phyloP scores from a whole-genome alignment of 306 rosid species.

The Inga laurina region DNA sequence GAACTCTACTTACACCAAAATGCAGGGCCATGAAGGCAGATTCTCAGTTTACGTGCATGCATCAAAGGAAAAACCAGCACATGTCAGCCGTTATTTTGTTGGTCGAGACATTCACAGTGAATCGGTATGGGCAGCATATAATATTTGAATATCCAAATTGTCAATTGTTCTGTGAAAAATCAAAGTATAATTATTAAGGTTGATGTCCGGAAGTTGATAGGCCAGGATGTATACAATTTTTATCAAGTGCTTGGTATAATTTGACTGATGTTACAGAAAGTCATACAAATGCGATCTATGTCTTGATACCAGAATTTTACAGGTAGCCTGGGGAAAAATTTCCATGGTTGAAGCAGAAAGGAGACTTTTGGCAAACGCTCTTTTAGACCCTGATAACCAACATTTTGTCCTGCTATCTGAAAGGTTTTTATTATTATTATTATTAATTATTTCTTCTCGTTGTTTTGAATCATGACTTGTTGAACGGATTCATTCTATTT shows the following conservation, averaged over 20 bases:
- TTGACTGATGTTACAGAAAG: slow-evolving; percentile 6
- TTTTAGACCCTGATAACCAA: slow-evolving; percentile 77
- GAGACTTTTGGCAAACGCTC: slow-evolving; percentile 89
- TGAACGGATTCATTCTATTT: slow-evolving; percentile 21
- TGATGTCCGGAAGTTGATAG: slow-evolving; percentile 5
- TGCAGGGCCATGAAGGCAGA: slow-evolving; percentile 86
- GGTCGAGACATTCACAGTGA: slow-evolving; percentile 84
- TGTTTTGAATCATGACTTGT: slow-evolving; percentile 7
- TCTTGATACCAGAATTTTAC: slow-evolving; percentile 39
- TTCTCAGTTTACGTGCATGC: slow-evolving; percentile 89
- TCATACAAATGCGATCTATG: slow-evolving; percentile 5
- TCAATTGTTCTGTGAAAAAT: not conserved
- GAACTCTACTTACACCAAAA: slow-evolving; percentile 28
- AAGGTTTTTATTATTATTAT: slow-evolving; percentile 50
- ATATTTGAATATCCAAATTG: slow-evolving; percentile 19
- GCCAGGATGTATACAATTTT: not conserved
- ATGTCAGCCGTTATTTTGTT: slow-evolving; percentile 71
- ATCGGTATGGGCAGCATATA: slow-evolving; percentile 56
- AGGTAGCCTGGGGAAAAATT: slow-evolving; percentile 89
- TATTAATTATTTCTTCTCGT: not conserved
- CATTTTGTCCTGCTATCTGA: slow-evolving; percentile 94
- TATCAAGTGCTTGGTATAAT: slow-evolving; percentile 3
- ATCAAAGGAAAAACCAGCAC: slow-evolving; percentile 75
- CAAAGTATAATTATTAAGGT: slow-evolving; percentile 4
- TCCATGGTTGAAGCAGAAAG: slow-evolving; percentile 97